A percentile compares a stretch with the other conserved stretches of the same genome.
Evolutionary conservation across 176 grass and related monocot genomes (phyloP).

Genomic region (Oryza coarctata): DNA sequence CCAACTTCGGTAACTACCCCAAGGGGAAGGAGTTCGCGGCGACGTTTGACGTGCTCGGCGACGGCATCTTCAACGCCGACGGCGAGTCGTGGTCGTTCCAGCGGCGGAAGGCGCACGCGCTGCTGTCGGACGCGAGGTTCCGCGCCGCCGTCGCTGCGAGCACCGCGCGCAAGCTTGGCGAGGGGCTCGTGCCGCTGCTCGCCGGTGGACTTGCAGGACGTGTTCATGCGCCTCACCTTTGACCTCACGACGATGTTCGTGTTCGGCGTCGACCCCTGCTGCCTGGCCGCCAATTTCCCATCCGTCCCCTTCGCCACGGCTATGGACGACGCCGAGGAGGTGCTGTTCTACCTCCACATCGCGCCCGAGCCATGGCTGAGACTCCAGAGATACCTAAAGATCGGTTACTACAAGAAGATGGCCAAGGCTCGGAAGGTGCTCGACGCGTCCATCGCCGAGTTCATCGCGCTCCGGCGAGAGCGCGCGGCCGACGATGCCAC

Average conservation of each 20-base stretch:
- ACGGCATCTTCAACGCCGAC: conserved; percentile 75
- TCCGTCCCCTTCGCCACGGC: conserved; percentile 56
- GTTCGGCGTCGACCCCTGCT: conserved; percentile 66
- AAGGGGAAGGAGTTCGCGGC: conserved; percentile 66
- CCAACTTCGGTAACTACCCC: conserved; percentile 66
- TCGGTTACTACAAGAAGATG: conserved; percentile 53
- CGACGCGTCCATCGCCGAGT: conserved; percentile 53
- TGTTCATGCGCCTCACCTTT: conserved; percentile 75
- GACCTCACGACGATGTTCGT: conserved; percentile 67
- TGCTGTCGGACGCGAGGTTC: conserved; percentile 54
- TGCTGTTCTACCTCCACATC: conserved; percentile 59
- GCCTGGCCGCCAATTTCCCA: conserved; percentile 61
- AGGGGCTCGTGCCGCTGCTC: conserved; percentile 52
- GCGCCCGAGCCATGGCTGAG: conserved; percentile 41
- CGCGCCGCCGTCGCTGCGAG: conserved; percentile 27
- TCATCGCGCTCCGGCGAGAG: conserved; percentile 44
- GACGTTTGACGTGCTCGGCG: conserved; percentile 69
- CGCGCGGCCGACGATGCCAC: neutral
- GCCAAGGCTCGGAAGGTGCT: conserved; percentile 34
- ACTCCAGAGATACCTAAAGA: conserved; percentile 35
- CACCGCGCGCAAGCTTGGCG: conserved; percentile 55
- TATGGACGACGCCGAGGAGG: conserved; percentile 62
- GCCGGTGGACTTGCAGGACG: conserved; percentile 66
- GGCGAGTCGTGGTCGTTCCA: conserved; percentile 69
- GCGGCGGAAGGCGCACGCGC: conserved; percentile 51